phyloP scores from a whole-genome alignment of 148 eudicot genomes.

The Hydrangea macrophylla region DNA sequence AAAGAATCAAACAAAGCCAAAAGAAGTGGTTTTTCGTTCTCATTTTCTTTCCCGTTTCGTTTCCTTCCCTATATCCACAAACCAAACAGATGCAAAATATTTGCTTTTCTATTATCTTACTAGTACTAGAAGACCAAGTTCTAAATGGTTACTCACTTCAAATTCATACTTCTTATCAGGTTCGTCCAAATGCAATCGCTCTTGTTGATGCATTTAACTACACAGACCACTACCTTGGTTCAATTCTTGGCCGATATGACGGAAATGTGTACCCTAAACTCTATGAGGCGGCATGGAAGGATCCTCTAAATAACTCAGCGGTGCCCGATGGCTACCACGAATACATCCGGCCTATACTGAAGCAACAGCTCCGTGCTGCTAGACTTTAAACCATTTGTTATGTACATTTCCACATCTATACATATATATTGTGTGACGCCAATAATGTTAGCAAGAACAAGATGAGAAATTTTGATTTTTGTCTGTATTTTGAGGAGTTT shows the following conservation, averaged over 20 bases:
- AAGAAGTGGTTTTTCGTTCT: too few species aligned
- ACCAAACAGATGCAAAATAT: too few species aligned
- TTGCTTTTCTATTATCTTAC: too few species aligned
- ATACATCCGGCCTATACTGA: slow-evolving; percentile 69
- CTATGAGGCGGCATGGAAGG: slow-evolving; percentile 88
- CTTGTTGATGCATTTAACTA: slow-evolving; percentile 94
- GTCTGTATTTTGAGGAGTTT: background rate
- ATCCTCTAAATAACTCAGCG: slow-evolving; percentile 75
- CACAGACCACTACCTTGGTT: slow-evolving; percentile 89
- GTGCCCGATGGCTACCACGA: slow-evolving; percentile 80
- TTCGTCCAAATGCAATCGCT: slow-evolving; percentile 85
- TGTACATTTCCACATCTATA: background rate
- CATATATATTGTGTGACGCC: background rate
- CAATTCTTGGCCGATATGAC: slow-evolving; percentile 85
- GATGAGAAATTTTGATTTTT: background rate
- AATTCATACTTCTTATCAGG: slow-evolving; percentile 29
- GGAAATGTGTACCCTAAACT: slow-evolving; percentile 94
- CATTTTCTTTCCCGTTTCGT: too few species aligned
- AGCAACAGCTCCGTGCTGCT: slow-evolving; percentile 64
- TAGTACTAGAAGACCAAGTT: too few species aligned
- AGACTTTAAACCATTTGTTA: slow-evolving; percentile 30
- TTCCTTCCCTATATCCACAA: too few species aligned
- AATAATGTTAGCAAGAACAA: background rate
- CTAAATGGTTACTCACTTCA: background rate
- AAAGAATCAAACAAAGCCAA: too few species aligned